Evolutionary conservation across 768 basidiomycete genomes (phyloP).

Genomic region (Phallus indusiatus): DNA sequence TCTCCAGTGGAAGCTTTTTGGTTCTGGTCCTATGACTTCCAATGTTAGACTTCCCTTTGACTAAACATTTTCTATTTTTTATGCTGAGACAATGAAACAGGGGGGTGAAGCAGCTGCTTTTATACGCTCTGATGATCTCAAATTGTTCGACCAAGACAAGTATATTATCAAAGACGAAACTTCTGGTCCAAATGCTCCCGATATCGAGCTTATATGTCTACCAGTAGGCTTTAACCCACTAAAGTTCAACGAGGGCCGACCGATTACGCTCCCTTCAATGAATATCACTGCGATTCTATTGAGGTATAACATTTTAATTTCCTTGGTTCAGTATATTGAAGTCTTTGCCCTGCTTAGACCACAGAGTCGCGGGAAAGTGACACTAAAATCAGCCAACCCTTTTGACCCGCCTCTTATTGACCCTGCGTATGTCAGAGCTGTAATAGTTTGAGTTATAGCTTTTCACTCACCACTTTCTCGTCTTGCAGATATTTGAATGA

Average conservation of each 20-base stretch:
- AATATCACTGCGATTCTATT: not conserved
- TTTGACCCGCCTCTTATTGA: slow-evolving; percentile 35
- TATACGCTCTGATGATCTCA: slow-evolving; percentile 23
- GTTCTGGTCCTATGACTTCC: slow-evolving; percentile 5
- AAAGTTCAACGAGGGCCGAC: slow-evolving; percentile 8
- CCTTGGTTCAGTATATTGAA: not conserved
- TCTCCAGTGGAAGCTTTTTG: slow-evolving; percentile 1
- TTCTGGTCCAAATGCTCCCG: slow-evolving; percentile 25
- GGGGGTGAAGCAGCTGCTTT: slow-evolving; percentile 23
- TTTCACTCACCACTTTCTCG: not conserved
- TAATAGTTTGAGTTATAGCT: not conserved
- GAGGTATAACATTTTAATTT: not conserved
- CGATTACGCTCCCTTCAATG: not conserved
- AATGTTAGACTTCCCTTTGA: slow-evolving; percentile 1
- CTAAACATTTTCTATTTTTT: not conserved
- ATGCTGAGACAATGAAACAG: slow-evolving; percentile 5
- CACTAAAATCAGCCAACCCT: slow-evolving; percentile 31
- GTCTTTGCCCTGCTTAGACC: slow-evolving; percentile 28
- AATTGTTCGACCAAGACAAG: slow-evolving; percentile 22
- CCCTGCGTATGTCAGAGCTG: slow-evolving; percentile 29
- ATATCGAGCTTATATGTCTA: slow-evolving; percentile 24
- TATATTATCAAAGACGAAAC: slow-evolving; percentile 23
- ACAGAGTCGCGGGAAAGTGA: slow-evolving; percentile 32
- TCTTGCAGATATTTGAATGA: slow-evolving; percentile 32
- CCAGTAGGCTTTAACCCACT: slow-evolving; percentile 18